These are phyloP conservation scores for Pseudogymnoascus sp. DNA, from an alignment of 2,329 filamentous ascomycete species.

Conservation along the genomic window DNA sequence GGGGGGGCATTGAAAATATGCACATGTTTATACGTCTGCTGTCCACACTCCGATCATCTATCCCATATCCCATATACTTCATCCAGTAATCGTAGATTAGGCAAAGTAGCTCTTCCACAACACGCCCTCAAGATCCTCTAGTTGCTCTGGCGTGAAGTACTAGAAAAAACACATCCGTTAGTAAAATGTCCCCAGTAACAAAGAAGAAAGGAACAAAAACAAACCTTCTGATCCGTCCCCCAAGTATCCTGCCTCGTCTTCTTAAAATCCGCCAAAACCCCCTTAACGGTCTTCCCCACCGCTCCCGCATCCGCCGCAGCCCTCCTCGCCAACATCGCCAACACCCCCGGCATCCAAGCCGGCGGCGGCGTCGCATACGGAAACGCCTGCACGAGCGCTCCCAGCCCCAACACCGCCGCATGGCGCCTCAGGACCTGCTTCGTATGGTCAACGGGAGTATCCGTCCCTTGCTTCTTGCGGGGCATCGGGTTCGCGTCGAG, in stretches of 20 bases:
- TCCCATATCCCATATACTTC: background rate
- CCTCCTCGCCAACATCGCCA: conserved; percentile 75
- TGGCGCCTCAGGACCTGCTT: conserved; percentile 76
- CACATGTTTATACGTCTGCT: conserved; percentile 4
- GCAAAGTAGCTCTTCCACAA: conserved; percentile 99
- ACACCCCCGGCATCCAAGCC: conserved; percentile 84
- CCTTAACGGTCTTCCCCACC: conserved; percentile 93
- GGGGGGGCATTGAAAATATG: background rate
- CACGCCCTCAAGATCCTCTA: conserved; percentile 92
- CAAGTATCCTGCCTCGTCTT: conserved; percentile 99
- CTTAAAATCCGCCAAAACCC: conserved; percentile 93
- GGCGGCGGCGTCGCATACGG: conserved; percentile 92
- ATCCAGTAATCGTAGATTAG: conserved; percentile 13
- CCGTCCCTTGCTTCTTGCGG: conserved; percentile 60
- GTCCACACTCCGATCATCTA: background rate
- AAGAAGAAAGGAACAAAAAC: conserved; percentile 27
- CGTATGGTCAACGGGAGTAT: conserved; percentile 63
- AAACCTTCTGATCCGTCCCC: conserved; percentile 94
- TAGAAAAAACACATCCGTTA: conserved; percentile 27
- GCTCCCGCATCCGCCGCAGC: conserved; percentile 85
- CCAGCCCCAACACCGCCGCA: conserved; percentile 84
- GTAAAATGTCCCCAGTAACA: conserved; percentile 19
- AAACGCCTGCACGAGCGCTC: conserved; percentile 88
- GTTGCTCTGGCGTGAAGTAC: conserved; percentile 83
- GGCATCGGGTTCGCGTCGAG: conserved; percentile 83